Evolutionary conservation across 2,329 filamentous ascomycete species (phyloP).

Genomic region (Botrytis paeoniae): DNA sequence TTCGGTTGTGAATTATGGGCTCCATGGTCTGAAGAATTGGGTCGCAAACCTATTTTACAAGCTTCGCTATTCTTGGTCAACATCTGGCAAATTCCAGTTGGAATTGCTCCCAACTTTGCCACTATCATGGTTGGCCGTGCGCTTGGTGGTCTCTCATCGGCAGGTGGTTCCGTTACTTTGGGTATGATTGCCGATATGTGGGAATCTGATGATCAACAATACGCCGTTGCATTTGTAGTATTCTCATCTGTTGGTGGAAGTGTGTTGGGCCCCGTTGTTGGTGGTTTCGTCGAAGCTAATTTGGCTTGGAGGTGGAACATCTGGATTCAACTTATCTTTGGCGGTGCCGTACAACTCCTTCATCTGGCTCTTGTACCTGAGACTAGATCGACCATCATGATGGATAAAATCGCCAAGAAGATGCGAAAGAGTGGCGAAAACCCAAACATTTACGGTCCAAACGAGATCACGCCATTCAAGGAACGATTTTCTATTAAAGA

Average conservation of each 20-base stretch:
- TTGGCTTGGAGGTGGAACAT: slow-evolving; percentile 73
- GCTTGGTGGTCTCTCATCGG: slow-evolving; percentile 67
- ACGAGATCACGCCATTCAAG: slow-evolving; percentile 62
- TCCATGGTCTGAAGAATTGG: slow-evolving; percentile 81
- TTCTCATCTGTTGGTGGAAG: slow-evolving; percentile 78
- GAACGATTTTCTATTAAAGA: slow-evolving; percentile 58
- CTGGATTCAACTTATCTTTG: slow-evolving; percentile 83
- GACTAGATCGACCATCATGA: slow-evolving; percentile 71
- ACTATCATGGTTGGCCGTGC: slow-evolving; percentile 68
- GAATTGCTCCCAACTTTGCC: slow-evolving; percentile 69
- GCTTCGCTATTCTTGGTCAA: slow-evolving; percentile 72
- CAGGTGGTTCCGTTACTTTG: slow-evolving; percentile 69
- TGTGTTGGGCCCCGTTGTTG: slow-evolving; percentile 73
- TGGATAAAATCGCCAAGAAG: slow-evolving; percentile 76
- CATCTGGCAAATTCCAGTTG: slow-evolving; percentile 71
- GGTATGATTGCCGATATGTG: slow-evolving; percentile 75
- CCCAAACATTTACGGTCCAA: slow-evolving; percentile 62
- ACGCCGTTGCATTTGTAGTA: slow-evolving; percentile 72
- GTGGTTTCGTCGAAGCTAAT: slow-evolving; percentile 68
- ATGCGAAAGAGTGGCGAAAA: slow-evolving; percentile 59
- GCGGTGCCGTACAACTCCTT: slow-evolving; percentile 62
- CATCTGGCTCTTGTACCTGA: slow-evolving; percentile 73
- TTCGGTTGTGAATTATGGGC: slow-evolving; percentile 89
- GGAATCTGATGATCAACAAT: slow-evolving; percentile 68
- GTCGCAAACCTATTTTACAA: slow-evolving; percentile 73